Evolutionary conservation across 2,329 filamentous ascomycete genomes (phyloP).

Genomic region (Cercospora citrullina): DNA sequence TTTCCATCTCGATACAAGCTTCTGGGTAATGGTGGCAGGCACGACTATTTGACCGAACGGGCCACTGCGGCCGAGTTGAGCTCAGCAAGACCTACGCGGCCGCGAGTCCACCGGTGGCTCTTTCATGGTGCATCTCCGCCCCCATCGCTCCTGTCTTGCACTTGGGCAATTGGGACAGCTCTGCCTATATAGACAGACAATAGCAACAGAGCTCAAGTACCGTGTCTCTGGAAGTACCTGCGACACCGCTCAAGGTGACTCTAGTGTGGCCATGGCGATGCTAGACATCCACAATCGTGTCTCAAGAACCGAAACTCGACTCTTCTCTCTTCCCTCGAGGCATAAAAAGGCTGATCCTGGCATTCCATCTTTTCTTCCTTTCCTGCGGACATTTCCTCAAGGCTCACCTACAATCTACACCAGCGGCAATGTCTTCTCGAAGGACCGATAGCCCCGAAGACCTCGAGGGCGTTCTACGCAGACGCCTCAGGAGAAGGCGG

Average conservation of each 20-base stretch:
- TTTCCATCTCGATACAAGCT: background rate
- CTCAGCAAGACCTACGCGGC: too few species aligned
- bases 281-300: background rate
- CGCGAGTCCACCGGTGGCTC: too few species aligned
- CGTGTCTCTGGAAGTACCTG: background rate
- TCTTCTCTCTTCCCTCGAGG: background rate
- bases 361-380: too few species aligned
- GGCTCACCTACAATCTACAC: too few species aligned
- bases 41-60: background rate
- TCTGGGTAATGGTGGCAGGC: too few species aligned
- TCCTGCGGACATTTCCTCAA: too few species aligned
- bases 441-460: background rate
- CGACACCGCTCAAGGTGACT: background rate
- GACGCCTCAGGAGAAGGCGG: background rate
- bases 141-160: too few species aligned
- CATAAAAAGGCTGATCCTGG: background rate
- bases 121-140: too few species aligned
- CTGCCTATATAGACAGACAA: background rate
- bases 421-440: background rate
- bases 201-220: background rate
- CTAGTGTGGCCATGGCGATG: background rate
- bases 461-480: background rate
- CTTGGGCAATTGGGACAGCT: too few species aligned
- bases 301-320: background rate
- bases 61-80: too few species aligned